phyloP scores from a whole-genome alignment of 768 basidiomycete species.

The Lactarius vividus region DNA sequence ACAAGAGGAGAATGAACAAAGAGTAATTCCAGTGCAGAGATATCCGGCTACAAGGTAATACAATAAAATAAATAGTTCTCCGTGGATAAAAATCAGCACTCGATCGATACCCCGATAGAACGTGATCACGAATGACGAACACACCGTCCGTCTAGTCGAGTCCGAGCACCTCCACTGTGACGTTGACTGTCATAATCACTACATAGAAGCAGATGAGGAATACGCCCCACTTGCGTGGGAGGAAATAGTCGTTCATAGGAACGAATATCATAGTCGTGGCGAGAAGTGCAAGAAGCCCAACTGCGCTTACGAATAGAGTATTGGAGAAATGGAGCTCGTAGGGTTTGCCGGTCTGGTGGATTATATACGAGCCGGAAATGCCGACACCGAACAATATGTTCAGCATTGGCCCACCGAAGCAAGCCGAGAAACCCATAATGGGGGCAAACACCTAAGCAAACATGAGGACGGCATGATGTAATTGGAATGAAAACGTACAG shows the following conservation, averaged over 20 bases:
- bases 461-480: not conserved
- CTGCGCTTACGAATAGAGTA: conserved; percentile 79
- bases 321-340: conserved; percentile 76
- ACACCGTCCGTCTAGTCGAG: conserved; percentile 11
- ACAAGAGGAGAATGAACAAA: not conserved
- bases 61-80: conserved; percentile 3
- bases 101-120: not conserved
- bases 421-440: conserved; percentile 94
- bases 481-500: conserved; percentile 45
- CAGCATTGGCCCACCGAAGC: conserved; percentile 91
- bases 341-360: conserved; percentile 56
- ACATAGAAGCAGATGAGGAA: conserved; percentile 73
- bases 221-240: conserved; percentile 80
- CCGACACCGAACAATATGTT: conserved; percentile 91
- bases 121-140: conserved; percentile 1
- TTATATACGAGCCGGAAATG: conserved; percentile 85
- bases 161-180: conserved; percentile 67
- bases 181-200: conserved; percentile 72
- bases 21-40: not conserved
- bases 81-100: conserved; percentile 10
- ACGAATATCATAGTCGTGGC: conserved; percentile 76
- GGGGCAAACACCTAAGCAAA: conserved; percentile 68
- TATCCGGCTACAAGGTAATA: conserved; percentile 14
- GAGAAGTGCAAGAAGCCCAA: conserved; percentile 78
- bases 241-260: conserved; percentile 77